These are phyloP conservation scores for Salmacisia buchloeana DNA, from an alignment of 1,284 basidiomycete species.

Conservation along the genomic window DNA sequence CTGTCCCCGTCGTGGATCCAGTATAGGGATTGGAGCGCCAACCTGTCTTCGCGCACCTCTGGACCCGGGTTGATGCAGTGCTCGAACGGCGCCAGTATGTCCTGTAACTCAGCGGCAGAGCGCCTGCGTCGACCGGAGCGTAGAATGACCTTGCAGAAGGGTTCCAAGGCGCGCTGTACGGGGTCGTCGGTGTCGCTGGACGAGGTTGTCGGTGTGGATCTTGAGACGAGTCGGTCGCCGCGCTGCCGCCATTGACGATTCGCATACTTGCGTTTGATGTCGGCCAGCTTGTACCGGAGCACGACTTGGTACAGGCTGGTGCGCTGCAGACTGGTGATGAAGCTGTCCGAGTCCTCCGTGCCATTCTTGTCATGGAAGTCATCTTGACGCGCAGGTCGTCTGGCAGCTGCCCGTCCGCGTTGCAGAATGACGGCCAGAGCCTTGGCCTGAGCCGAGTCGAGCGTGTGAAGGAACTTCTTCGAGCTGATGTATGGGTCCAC, in stretches of 20 bases:
- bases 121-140: no score
- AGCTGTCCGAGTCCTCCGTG: background rate
- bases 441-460: background rate
- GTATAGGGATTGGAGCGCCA: no score
- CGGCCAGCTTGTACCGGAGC: background rate
- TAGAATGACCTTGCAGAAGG: no score
- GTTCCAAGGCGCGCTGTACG: no score
- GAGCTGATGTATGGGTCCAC: background rate
- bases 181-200: no score
- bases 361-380: background rate
- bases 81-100: no score
- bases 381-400: no score
- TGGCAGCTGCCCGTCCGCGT: background rate
- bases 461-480: background rate
- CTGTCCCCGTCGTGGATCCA: no score
- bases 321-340: conserved; percentile 1
- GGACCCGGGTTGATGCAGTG: no score
- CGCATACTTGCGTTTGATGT: background rate
- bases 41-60: no score
- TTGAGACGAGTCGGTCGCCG: background rate
- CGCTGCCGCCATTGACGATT: background rate
- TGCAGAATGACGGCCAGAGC: background rate
- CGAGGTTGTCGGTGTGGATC: no score
- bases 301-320: background rate
- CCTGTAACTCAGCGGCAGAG: no score